A percentile compares a stretch with the other conserved stretches of the same genome.
Evolutionary conservation across 2,329 filamentous ascomycete species (phyloP).

Genomic region (Tetracladium maxilliforme): DNA sequence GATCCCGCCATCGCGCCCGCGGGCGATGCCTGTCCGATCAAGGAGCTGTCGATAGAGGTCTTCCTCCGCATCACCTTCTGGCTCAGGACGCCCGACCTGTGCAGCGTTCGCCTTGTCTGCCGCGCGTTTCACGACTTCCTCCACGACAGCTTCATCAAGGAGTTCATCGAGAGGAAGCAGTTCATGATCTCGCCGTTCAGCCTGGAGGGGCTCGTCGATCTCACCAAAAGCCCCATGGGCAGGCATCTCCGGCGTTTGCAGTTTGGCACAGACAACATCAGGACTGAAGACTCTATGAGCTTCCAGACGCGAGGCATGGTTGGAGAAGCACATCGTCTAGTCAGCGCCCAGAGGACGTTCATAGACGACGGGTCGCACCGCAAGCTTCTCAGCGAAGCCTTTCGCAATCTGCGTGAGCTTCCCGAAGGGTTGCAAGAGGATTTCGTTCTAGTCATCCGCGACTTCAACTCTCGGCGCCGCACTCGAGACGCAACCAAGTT

Average conservation of each 20-base stretch:
- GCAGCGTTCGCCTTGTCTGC: conserved; percentile 37
- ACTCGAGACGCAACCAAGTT: conserved; percentile 25
- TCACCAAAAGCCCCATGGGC: conserved; percentile 23
- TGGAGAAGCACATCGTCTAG: conserved; percentile 13
- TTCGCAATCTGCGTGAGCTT: conserved; percentile 37
- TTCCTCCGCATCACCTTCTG: conserved; percentile 35
- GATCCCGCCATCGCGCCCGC: too few relatives aligned
- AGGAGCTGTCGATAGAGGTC: conserved; percentile 39
- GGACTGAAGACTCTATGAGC: not conserved
- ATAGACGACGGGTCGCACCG: conserved; percentile 27
- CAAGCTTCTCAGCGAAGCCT: conserved; percentile 39
- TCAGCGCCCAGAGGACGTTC: too few relatives aligned
- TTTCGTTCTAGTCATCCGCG: conserved; percentile 44
- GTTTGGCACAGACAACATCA: too few relatives aligned
- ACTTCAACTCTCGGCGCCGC: conserved; percentile 35
- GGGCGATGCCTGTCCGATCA: too few relatives aligned
- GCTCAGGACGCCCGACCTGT: conserved; percentile 39
- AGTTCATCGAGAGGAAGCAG: conserved; percentile 52
- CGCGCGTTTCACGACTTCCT: conserved; percentile 35
- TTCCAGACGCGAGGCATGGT: conserved; percentile 11
- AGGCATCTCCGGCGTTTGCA: conserved; percentile 13
- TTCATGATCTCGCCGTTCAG: conserved; percentile 48
- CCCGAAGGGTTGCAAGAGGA: too few relatives aligned
- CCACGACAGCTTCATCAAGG: conserved; percentile 37
- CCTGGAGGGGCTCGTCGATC: conserved; percentile 23